Evolutionary conservation across 768 basidiomycete species (phyloP).

Genomic region (Asterophora parasitica): DNA sequence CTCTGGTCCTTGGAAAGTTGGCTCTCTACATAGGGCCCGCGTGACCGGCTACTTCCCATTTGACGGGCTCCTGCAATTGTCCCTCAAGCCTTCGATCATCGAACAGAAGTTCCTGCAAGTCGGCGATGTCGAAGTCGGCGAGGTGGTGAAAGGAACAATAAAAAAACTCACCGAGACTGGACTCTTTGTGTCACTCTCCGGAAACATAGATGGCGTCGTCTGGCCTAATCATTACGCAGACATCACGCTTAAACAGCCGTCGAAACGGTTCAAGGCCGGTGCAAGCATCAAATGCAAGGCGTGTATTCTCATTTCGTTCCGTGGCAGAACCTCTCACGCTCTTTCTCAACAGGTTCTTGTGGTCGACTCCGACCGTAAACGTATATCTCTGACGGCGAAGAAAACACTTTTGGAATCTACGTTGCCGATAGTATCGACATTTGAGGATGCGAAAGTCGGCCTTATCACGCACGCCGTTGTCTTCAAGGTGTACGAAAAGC

Average conservation of each 20-base stretch:
- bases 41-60: conserved; percentile 82
- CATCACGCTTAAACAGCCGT: conserved; percentile 88
- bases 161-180: conserved; percentile 78
- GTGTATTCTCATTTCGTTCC: conserved; percentile 21
- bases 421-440: conserved; percentile 58
- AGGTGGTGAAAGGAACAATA: conserved; percentile 81
- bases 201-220: conserved; percentile 86
- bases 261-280: conserved; percentile 84
- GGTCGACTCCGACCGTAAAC: conserved; percentile 75
- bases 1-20: conserved; percentile 78
- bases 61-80: conserved; percentile 87
- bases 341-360: conserved; percentile 61
- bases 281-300: conserved; percentile 82
- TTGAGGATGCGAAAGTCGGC: conserved; percentile 69
- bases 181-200: conserved; percentile 82
- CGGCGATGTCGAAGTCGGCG: conserved; percentile 78
- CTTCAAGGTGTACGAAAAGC: conserved; percentile 76
- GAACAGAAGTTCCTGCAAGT: conserved; percentile 85
- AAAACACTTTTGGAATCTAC: conserved; percentile 82
- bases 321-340: background rate
- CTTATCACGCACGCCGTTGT: conserved; percentile 77
- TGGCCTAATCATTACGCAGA: conserved; percentile 97
- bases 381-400: conserved; percentile 86
- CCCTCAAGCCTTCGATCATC: conserved; percentile 75
- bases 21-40: conserved; percentile 77